Evolutionary conservation across 345 rosid genomes (phyloP).

Genomic region (Hevea brasiliensis): DNA sequence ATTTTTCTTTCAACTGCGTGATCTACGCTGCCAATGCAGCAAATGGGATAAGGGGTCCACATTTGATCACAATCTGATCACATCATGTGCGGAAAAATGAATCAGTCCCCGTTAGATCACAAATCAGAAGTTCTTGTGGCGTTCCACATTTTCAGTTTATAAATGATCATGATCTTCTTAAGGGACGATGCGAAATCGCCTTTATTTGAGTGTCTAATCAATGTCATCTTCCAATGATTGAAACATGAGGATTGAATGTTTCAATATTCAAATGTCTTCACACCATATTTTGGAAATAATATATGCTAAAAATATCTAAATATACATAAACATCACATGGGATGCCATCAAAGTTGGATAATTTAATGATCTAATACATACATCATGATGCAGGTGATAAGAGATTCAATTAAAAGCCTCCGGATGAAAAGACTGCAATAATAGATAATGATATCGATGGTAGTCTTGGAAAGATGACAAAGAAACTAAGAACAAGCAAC

Average conservation of each 20-base stretch:
- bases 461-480: neutral
- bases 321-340: neutral
- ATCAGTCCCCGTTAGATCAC: neutral
- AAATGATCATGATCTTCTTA: too few species aligned
- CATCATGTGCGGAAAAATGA: neutral
- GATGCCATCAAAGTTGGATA: too few species aligned
- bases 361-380: too few species aligned
- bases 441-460: too few species aligned
- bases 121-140: neutral
- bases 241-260: neutral
- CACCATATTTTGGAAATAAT: neutral
- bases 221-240: constrained; percentile 6
- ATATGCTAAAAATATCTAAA: too few species aligned
- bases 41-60: neutral
- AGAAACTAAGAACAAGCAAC: neutral
- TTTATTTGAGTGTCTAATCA: neutral
- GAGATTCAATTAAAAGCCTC: neutral
- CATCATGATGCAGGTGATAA: neutral
- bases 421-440: too few species aligned
- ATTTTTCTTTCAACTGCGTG: neutral
- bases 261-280: neutral
- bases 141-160: neutral
- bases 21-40: constrained; percentile 11
- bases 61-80: constrained; percentile 11
- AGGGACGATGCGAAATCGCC: neutral